These are phyloP conservation scores for Sporobolomyces roseus DNA, from an alignment of 768 basidiomycete genomes.

Conservation along the genomic window DNA sequence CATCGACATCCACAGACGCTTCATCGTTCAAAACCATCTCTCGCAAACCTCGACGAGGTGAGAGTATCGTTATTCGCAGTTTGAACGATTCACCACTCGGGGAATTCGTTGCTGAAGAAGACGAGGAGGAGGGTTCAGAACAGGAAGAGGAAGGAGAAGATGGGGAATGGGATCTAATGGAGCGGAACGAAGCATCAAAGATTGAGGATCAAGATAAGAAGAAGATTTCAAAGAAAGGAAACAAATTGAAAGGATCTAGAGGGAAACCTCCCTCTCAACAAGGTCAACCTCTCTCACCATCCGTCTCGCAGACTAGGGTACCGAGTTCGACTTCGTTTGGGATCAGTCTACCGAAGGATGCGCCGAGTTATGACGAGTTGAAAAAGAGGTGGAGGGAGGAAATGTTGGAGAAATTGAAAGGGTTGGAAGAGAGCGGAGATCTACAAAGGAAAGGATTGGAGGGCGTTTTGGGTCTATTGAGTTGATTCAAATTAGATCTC, in stretches of 20 bases:
- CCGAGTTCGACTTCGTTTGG: slow-evolving; percentile 16
- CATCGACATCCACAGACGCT: neutral
- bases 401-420: slow-evolving; percentile 14
- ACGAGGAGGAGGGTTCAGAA: slow-evolving; percentile 5
- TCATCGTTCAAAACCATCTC: neutral
- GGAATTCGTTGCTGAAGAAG: slow-evolving; percentile 23
- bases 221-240: neutral
- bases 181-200: slow-evolving; percentile 8
- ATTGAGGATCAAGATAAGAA: neutral
- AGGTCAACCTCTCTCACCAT: slow-evolving; percentile 1
- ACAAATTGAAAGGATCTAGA: slow-evolving; percentile 10
- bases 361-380: slow-evolving; percentile 8
- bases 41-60: slow-evolving; percentile 17
- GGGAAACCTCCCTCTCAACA: slow-evolving; percentile 14
- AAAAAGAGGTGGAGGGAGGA: slow-evolving; percentile 8
- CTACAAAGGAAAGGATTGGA: slow-evolving; percentile 1
- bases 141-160: slow-evolving; percentile 5
- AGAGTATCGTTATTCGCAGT: slow-evolving; percentile 25
- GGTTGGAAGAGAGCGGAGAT: slow-evolving; percentile 3
- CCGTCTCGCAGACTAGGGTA: neutral
- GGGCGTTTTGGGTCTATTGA: neutral
- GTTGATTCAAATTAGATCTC: too few species aligned
- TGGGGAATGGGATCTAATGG: slow-evolving; percentile 26
- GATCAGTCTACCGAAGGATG: slow-evolving; percentile 1
- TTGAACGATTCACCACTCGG: slow-evolving; percentile 28